Evolutionary conservation across 1,284 basidiomycete genomes (phyloP), one percentile per base, ranked within the genome.

Genomic region (Rhizoctonia solani): DNA sequence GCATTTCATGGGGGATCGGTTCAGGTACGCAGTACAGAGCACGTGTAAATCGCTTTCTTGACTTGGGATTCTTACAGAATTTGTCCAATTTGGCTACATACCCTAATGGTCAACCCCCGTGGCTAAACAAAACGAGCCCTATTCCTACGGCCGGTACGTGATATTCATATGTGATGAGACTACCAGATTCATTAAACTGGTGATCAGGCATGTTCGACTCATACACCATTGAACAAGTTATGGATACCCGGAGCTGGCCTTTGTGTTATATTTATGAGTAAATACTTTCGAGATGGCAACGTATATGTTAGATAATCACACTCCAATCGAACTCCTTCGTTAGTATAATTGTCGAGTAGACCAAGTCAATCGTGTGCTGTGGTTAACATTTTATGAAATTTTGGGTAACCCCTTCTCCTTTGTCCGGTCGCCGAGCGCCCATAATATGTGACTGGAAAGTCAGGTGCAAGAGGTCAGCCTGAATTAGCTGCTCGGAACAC

Each of bases 161-260:
- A 23, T 2, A 27, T 27, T 21, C n/a, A 19, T 9, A 46, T 39
- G 8, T 16, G 16, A 39, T 16, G 37, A 16, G 16, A 39, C 37
- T 8, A 39, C 9, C 9, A 16, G 9, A 8, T 8, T 8, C 16
- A 8, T 8, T 39, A 16, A 16, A 8, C 8, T 39, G 16, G 16
- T 39, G 37, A 16, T 3, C 42, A 61, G 58, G 58, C 8, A 61
- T 61, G 58, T 61, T 14, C 27, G 32, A 61, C 3, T 50, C 58
- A 1, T 39, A 37, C 27, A 50, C 29, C 14, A 61, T 61, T 29
- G 58, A 47, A 5, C 27, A 50, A 14, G 30, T 61, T 11, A 37
- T 61, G 58, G 58, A 61, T 49, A 61, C 58, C 19, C 25, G 58
- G n/a, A 61, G 19, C 2, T 50, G 46, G 58, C 58, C 58, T 4